These are phyloP conservation scores for Pelagophyceae sp. DNA, from an alignment of 352 stramenopile genomes.

Conservation along the genomic window DNA sequence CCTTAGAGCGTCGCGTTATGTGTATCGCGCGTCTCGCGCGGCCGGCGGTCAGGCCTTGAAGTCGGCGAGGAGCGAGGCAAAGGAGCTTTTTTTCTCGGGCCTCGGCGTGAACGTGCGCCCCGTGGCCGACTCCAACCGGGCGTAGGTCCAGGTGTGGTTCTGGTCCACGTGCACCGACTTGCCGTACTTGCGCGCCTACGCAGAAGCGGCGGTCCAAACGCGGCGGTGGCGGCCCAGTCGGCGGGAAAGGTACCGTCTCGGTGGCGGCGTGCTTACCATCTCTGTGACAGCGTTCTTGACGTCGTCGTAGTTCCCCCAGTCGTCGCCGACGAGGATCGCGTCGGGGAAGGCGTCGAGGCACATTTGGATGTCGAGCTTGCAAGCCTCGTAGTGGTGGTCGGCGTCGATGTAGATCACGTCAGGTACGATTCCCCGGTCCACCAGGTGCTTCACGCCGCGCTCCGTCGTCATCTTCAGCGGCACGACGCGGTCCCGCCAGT, in stretches of 20 bases:
- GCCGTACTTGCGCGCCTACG: not conserved
- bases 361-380: slow-evolving; percentile 23
- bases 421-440: slow-evolving; percentile 7
- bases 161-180: slow-evolving; percentile 17
- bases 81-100: not conserved
- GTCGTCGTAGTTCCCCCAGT: slow-evolving; percentile 20
- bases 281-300: slow-evolving; percentile 10
- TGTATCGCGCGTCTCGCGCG: too few relatives aligned
- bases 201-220: too few relatives aligned
- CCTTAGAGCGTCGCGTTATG: too few relatives aligned
- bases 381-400: slow-evolving; percentile 29
- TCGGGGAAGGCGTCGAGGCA: slow-evolving; percentile 26
- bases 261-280: too few relatives aligned
- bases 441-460: slow-evolving; percentile 5
- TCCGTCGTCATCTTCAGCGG: slow-evolving; percentile 20
- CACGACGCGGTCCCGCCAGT: slow-evolving; percentile 19
- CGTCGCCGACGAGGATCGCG: slow-evolving; percentile 28
- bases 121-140: not conserved
- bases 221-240: too few relatives aligned
- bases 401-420: slow-evolving; percentile 34
- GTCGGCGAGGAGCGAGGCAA: not conserved
- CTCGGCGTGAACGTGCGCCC: slow-evolving; percentile 1
- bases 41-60: too few relatives aligned
- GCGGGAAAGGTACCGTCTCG: too few relatives aligned
- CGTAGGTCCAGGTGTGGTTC: slow-evolving; percentile 20